A percentile compares a stretch with the other conserved stretches of the same genome.
phyloP scores from a whole-genome alignment of 495 filamentous ascomycete species.

The Annulohypoxylon bovei region DNA sequence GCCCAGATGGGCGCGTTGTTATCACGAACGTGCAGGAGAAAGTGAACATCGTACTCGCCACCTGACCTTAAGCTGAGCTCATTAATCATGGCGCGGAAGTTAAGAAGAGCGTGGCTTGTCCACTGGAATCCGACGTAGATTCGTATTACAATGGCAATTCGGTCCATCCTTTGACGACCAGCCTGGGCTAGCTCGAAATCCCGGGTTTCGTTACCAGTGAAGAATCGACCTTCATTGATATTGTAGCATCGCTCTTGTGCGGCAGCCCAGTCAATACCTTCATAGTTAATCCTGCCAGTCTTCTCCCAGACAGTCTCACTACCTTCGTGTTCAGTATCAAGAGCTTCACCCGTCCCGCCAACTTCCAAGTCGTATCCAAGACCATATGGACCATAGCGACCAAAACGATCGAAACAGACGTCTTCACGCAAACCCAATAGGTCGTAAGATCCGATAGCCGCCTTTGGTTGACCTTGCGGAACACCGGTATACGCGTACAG shows the following conservation, averaged over 20 bases:
- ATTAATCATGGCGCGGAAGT: constrained; percentile 81
- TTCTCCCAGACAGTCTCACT: constrained; percentile 75
- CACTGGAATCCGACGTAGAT: constrained; percentile 76
- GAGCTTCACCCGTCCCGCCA: constrained; percentile 80
- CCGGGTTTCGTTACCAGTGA: constrained; percentile 41
- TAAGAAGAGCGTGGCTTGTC: constrained; percentile 72
- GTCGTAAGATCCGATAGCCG: constrained; percentile 81
- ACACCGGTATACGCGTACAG: constrained; percentile 77
- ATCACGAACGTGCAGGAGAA: constrained; percentile 83
- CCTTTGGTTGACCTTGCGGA: constrained; percentile 80
- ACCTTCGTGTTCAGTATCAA: constrained; percentile 79
- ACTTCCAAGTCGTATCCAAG: constrained; percentile 78
- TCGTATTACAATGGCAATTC: constrained; percentile 79
- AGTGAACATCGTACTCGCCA: constrained; percentile 80
- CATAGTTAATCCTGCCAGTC: constrained; percentile 77
- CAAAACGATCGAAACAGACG: constrained; percentile 93
- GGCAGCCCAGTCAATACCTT: constrained; percentile 76
- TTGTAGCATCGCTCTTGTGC: constrained; percentile 75
- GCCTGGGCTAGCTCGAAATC: constrained; percentile 42
- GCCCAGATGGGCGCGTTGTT: constrained; percentile 71
- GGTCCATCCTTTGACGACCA: constrained; percentile 53
- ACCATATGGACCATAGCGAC: constrained; percentile 89
- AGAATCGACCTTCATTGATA: constrained; percentile 74
- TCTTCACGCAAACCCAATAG: constrained; percentile 81
- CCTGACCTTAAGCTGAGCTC: constrained; percentile 78